These are phyloP conservation scores for Lactarius deliciosus DNA, from an alignment of 768 basidiomycete genomes.

Conservation along the genomic window DNA sequence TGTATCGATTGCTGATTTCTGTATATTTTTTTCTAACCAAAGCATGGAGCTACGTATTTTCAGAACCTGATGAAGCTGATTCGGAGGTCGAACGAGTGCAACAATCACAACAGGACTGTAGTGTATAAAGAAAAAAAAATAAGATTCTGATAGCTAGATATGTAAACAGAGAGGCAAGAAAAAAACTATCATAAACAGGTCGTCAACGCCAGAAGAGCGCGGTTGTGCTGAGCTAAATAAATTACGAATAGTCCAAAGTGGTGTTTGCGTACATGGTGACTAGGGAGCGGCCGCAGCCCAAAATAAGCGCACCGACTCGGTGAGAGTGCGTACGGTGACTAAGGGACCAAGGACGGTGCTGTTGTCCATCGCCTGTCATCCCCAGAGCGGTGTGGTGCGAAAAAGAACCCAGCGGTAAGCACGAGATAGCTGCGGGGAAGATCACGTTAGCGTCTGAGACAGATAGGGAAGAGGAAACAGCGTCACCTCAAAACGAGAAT, in stretches of 20 bases:
- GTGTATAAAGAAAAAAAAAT: not conserved
- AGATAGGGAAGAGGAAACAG: not conserved
- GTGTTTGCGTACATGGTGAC: not conserved
- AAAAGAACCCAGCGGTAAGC: conserved; percentile 89
- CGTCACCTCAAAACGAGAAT: conserved; percentile 87
- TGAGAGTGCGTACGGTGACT: conserved; percentile 20
- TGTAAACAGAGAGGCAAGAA: not conserved
- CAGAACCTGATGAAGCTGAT: not conserved
- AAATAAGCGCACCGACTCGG: conserved; percentile 23
- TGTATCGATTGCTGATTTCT: not conserved
- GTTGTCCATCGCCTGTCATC: conserved; percentile 27
- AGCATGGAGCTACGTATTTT: not conserved
- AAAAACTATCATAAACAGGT: conserved; percentile 10
- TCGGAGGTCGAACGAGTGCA: not conserved
- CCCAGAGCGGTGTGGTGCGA: conserved; percentile 54
- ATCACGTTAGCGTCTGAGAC: not conserved
- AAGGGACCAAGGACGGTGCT: conserved; percentile 10
- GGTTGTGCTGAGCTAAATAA: conserved; percentile 20
- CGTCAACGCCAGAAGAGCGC: conserved; percentile 4
- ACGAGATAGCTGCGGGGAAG: conserved; percentile 76
- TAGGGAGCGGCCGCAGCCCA: conserved; percentile 14
- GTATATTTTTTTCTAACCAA: not conserved
- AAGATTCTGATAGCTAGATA: conserved; percentile 1
- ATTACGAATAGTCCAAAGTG: conserved; percentile 8
- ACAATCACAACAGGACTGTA: conserved; percentile 2